Evolutionary conservation across 352 stramenopile species (phyloP), one percentile per base, ranked within the genome.

Genomic region (Blastocystis sp.): DNA sequence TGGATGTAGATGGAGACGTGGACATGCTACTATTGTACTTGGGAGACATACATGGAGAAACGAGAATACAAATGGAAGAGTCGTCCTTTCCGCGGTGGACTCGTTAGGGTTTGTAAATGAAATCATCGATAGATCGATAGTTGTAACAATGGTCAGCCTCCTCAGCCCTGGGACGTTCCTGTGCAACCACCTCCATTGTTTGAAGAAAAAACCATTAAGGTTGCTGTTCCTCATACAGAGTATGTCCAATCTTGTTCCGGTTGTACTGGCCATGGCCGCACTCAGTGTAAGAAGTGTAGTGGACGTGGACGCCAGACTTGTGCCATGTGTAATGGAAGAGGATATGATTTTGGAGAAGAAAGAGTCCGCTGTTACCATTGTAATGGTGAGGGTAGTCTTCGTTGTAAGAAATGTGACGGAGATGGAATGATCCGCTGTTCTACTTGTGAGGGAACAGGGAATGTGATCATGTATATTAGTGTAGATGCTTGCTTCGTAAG

Each of bases 41-140:
- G 77, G 77, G 77, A 87, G 42, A 87, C 77, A 46, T 87, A 59
- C 35, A 74, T 54, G 12, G 77, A 87, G 51, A 87, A 74, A 51
- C 77, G 77, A 32, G 27, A 46, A 29, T 43, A 57, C 4, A 21
- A 51, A 5, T 87, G 77, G 77, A 52, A 61, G 24, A 46, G 19
- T 29, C 59, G 52, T 21, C 77, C 77, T 35, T 87, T 61, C 49
- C 2, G 27, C 0, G 58, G 77, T 24, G 42, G 49, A 2, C 6
- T 1, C 14, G 56, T 87, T 59, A 4, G 2, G 6, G 42, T 75
- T 24, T 57, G 11, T 11, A 3, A 51, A 3, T 27, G 6, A 32
- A 0, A 67, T 43, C 21, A 83, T 37, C 21, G 3, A 19, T 59
- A 83, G 77, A 52, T 87, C n/a, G 77, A 87, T 63, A 54, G 59